A percentile compares a stretch with the other conserved stretches of the same genome.
phyloP scores from a whole-genome alignment of 805 yeast species.

The Tetrapisispora taiwanensis region DNA sequence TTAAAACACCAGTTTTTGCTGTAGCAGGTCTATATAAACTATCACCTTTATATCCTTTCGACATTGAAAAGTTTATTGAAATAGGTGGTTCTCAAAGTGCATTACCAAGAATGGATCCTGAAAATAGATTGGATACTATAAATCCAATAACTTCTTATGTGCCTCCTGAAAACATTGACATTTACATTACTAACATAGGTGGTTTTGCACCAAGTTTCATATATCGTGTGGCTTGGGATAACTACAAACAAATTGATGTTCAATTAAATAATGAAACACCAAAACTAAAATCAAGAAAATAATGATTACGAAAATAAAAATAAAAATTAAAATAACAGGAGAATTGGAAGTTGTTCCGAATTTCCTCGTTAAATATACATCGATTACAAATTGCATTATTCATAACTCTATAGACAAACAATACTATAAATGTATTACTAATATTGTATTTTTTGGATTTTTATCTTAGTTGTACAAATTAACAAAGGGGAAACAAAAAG shows the following conservation, averaged over 20 bases:
- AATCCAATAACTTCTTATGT: conserved; percentile 88
- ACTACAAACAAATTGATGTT: conserved; percentile 80
- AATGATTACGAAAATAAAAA: background rate
- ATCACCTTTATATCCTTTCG: conserved; percentile 87
- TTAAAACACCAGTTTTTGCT: conserved; percentile 91
- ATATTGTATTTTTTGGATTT: background rate
- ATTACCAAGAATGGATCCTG: conserved; percentile 51
- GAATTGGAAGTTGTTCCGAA: background rate
- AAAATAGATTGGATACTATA: conserved; percentile 37
- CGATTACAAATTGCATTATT: conserved; percentile 3
- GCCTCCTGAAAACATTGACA: conserved; percentile 88
- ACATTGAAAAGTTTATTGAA: conserved; percentile 72
- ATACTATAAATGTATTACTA: background rate
- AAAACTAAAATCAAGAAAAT: background rate
- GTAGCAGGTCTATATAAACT: conserved; percentile 90
- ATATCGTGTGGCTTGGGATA: conserved; percentile 89
- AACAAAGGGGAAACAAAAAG: background rate
- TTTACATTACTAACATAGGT: conserved; percentile 89
- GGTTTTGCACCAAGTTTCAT: conserved; percentile 95
- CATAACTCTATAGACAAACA: conserved; percentile 1
- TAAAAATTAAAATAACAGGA: background rate
- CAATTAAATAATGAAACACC: conserved; percentile 34
- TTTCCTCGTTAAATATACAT: background rate
- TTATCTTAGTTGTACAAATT: background rate
- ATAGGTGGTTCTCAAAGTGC: conserved; percentile 64